Conservation (phyloP, 2,329 filamentous ascomycete genomes). For the Hypoxylon sp. region DNA sequence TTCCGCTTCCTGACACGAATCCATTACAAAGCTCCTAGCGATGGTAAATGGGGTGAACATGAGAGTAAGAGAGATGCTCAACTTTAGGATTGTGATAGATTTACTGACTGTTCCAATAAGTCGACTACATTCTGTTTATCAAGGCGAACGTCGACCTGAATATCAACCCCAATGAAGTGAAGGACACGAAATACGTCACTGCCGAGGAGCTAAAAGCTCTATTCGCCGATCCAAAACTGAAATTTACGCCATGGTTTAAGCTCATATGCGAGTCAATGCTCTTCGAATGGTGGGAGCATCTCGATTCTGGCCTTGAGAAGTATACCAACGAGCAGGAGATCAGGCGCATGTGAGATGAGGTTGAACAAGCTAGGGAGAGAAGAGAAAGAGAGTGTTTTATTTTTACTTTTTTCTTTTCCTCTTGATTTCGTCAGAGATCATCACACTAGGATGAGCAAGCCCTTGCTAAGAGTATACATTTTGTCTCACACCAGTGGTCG, state of each 20-base stretch:
- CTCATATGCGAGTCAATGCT: slow-evolving; percentile 98
- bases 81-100: not conserved
- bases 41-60: slow-evolving; percentile 99
- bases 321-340: slow-evolving; percentile 90
- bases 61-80: slow-evolving; percentile 75
- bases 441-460: slow-evolving; percentile 12
- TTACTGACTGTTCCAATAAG: slow-evolving; percentile 61
- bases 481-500: slow-evolving; percentile 31
- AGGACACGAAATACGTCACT: slow-evolving; percentile 86
- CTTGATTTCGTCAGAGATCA: slow-evolving; percentile 10
- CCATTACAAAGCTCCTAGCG: slow-evolving; percentile 97
- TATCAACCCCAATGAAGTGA: slow-evolving; percentile 89
- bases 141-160: slow-evolving; percentile 90
- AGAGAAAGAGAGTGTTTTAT: slow-evolving; percentile 13
- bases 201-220: slow-evolving; percentile 85
- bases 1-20: slow-evolving; percentile 97
- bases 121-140: slow-evolving; percentile 99
- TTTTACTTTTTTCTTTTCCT: slow-evolving; percentile 16
- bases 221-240: slow-evolving; percentile 84
- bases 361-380: slow-evolving; percentile 14
- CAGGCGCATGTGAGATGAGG: slow-evolving; percentile 77
- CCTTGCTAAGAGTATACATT: slow-evolving; percentile 13
- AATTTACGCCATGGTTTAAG: slow-evolving; percentile 99
- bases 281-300: slow-evolving; percentile 95
- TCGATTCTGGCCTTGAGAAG: slow-evolving; percentile 85